Base-by-base conservation (phyloP, 768 basidiomycete species). In the Tremella mesenterica region DNA sequence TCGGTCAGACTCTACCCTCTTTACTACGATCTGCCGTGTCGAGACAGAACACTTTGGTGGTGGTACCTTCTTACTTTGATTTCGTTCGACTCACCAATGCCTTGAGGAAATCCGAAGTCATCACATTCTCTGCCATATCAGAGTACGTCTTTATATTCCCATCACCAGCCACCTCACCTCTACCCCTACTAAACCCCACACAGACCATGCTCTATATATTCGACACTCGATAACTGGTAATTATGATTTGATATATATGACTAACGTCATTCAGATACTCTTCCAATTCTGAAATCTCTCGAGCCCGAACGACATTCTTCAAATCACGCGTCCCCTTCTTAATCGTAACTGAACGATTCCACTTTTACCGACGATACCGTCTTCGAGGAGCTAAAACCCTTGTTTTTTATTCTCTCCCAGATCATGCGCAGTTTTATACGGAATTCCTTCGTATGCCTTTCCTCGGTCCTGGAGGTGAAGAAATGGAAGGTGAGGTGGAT, bases 301-400 rank as follows among this genome's bases (percentile, higher is more conserved):
- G 91, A 2, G 93, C 92, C 0, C 81, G 95, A 39, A 87, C 91
- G 62, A 81, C 85, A 0, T 97, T 99, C 77, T 96, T 93, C 80
- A 79, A 78, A 20, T 88, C 87, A 36, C 83, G 85, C 62, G 88
- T 85, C 60, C 77, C 85, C 0, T 88, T 97, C 77, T 73, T 99
- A 27, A 78, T 97, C 57, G 78, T 96, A 67, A 93, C 87, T 63
- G 95, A 99, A 70, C 83, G 95, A n/a, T 97, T 96, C 78, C 92
- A 99, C 73, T 99, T 97, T 73, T 96, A 89, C 79, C 82, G 88
- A 58, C 88, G 90, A 53, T 97, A 97, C 76, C 89, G 88, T 62
- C 82, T 97, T 47, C 79, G 91, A 60, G 95, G 93, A 5, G 87
- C 89, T 54, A 84, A 86, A 47, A 97, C 95, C 64, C 73, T 95